A percentile compares a stretch with the other conserved stretches of the same genome.
These are phyloP conservation scores for Carpinus viminea DNA, from an alignment of 306 rosid genomes.

Conservation along the genomic window DNA sequence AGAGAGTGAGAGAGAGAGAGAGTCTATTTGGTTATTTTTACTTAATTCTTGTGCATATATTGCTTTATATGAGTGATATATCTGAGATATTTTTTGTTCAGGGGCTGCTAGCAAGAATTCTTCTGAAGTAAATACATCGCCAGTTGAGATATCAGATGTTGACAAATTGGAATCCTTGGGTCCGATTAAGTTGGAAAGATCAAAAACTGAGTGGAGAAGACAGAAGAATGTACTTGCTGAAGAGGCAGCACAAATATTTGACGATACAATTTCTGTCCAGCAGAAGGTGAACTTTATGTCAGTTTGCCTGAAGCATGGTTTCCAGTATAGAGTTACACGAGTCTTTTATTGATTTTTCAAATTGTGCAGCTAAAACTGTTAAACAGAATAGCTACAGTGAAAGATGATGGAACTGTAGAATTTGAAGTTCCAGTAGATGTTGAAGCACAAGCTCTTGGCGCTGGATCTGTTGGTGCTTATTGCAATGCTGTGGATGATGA, in stretches of 20 bases:
- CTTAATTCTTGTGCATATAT: conserved; percentile 19
- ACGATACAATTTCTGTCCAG: conserved; percentile 56
- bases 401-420: conserved; percentile 91
- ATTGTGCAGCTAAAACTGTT: conserved; percentile 77
- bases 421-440: conserved; percentile 84
- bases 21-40: conserved; percentile 13
- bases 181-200: conserved; percentile 63
- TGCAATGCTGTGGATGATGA: conserved; percentile 50
- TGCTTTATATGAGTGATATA: neutral
- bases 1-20: neutral
- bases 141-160: conserved; percentile 42
- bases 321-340: neutral
- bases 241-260: conserved; percentile 79
- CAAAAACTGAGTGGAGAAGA: conserved; percentile 69
- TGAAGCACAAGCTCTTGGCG: conserved; percentile 52
- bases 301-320: conserved; percentile 3
- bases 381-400: conserved; percentile 88
- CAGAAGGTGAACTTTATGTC: conserved; percentile 57
- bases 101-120: conserved; percentile 49
- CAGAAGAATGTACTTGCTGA: conserved; percentile 46
- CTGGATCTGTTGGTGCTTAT: conserved; percentile 30
- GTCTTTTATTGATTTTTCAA: conserved; percentile 29
- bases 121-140: conserved; percentile 49
- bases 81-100: conserved; percentile 30
- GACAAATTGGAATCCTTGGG: conserved; percentile 43